Percentiles rank a stretch among this genome's conserved stretches.
Conservation (phyloP, 352 stramenopile species). For the Phytophthora pinifolia region DNA sequence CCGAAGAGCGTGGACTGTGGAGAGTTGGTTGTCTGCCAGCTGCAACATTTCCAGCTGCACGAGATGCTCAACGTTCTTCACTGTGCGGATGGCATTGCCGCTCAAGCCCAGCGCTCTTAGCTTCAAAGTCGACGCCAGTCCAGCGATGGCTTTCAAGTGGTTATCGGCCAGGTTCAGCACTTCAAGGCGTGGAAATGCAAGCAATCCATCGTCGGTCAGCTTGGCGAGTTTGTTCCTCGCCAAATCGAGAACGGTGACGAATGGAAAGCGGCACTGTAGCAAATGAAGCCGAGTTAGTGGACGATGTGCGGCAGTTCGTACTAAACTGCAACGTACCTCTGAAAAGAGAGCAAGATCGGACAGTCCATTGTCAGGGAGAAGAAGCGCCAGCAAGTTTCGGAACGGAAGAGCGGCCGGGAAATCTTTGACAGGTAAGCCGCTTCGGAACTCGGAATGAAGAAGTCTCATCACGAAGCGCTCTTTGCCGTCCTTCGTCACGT, state of each 20-base stretch:
- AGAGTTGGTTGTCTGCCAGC: constrained; percentile 53
- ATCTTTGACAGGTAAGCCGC: constrained; percentile 41
- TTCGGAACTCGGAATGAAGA: constrained; percentile 49
- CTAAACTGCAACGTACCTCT: constrained; percentile 37
- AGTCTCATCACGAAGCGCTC: constrained; percentile 53
- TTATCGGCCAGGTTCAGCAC: constrained; percentile 68
- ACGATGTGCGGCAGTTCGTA: background rate
- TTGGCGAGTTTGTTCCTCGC: constrained; percentile 66
- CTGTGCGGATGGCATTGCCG: constrained; percentile 53
- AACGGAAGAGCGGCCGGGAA: constrained; percentile 56
- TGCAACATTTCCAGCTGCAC: constrained; percentile 58
- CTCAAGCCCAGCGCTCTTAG: constrained; percentile 61
- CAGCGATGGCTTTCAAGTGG: constrained; percentile 51
- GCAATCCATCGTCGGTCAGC: constrained; percentile 46
- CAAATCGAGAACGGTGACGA: constrained; percentile 52
- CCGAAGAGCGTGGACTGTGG: constrained; percentile 48
- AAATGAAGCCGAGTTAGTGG: background rate
- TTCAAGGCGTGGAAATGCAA: constrained; percentile 61
- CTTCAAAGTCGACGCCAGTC: constrained; percentile 54
- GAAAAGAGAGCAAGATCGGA: constrained; percentile 52
- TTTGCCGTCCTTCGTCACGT: constrained; percentile 61
- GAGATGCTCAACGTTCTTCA: constrained; percentile 81
- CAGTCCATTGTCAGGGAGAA: constrained; percentile 64
- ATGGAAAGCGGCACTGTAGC: constrained; percentile 61
- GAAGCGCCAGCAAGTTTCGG: constrained; percentile 57